Evolutionary conservation across 768 basidiomycete species (phyloP).

Genomic region (Fomitopsis pulvina): DNA sequence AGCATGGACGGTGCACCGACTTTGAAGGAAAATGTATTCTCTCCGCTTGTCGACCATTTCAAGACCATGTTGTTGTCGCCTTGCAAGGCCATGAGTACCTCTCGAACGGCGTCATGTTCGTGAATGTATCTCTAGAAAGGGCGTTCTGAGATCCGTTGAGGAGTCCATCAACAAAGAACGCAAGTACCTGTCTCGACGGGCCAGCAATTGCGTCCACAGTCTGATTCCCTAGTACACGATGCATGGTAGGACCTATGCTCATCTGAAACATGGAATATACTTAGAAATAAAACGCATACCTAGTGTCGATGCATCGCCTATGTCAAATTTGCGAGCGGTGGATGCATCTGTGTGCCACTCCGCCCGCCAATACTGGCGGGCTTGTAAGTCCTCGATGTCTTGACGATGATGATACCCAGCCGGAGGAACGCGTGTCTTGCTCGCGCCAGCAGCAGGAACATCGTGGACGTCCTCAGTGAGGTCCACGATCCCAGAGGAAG

Average conservation of each 20-base stretch:
- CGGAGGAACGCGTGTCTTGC: conserved; percentile 6
- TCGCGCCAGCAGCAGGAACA: background rate
- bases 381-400: conserved; percentile 55
- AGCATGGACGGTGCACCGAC: conserved; percentile 11
- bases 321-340: conserved; percentile 41
- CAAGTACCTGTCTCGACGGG: conserved; percentile 35
- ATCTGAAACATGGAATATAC: background rate
- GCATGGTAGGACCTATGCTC: conserved; percentile 38
- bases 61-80: conserved; percentile 61
- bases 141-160: background rate
- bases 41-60: conserved; percentile 19
- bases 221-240: conserved; percentile 31
- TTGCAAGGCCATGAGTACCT: conserved; percentile 70
- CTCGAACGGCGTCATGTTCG: conserved; percentile 73
- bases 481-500: conserved; percentile 9
- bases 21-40: conserved; percentile 28
- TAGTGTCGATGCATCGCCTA: conserved; percentile 69
- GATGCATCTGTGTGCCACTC: conserved; percentile 51
- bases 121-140: conserved; percentile 53
- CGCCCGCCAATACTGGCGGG: conserved; percentile 68
- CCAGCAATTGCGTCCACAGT: conserved; percentile 33
- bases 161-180: background rate
- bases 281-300: conserved; percentile 31
- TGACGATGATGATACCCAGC: conserved; percentile 37
- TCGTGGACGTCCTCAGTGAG: background rate